phyloP scores from a whole-genome alignment of 257 asterid genomes.

The Nicotiana undulata region DNA sequence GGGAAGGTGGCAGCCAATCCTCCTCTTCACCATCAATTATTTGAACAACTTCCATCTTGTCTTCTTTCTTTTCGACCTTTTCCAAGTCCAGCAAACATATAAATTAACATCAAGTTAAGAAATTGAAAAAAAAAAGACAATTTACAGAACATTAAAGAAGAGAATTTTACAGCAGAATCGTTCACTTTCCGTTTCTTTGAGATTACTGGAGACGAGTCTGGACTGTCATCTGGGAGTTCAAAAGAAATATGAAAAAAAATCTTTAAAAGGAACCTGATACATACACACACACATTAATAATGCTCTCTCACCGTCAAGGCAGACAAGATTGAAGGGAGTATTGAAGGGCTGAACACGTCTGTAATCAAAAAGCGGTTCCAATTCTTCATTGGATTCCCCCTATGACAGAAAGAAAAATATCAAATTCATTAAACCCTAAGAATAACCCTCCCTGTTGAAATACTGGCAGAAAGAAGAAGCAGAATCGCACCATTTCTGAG shows the following conservation, averaged over 20 bases:
- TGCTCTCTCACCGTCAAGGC: slow-evolving; percentile 35
- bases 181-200: slow-evolving; percentile 42
- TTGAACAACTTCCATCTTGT: slow-evolving; percentile 24
- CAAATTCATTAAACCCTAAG: not conserved
- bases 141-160: not conserved
- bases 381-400: slow-evolving; percentile 65
- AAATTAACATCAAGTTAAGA: slow-evolving; percentile 5
- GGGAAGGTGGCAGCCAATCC: slow-evolving; percentile 92
- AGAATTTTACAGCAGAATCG: slow-evolving; percentile 32
- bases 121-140: not conserved
- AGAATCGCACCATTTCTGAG: not conserved
- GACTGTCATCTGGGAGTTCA: slow-evolving; percentile 50
- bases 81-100: slow-evolving; percentile 5
- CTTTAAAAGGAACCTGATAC: not conserved
- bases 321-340: slow-evolving; percentile 31
- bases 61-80: slow-evolving; percentile 37
- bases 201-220: slow-evolving; percentile 42
- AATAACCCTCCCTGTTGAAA: not conserved
- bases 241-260: not conserved
- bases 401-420: not conserved
- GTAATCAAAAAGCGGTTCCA: slow-evolving; percentile 95
- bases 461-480: not conserved
- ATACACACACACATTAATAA: not conserved
- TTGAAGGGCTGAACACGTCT: slow-evolving; percentile 64
- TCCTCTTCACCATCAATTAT: slow-evolving; percentile 49